phyloP scores from a whole-genome alignment of 2,329 filamentous ascomycete species.

The Neoarthrinium moseri region DNA sequence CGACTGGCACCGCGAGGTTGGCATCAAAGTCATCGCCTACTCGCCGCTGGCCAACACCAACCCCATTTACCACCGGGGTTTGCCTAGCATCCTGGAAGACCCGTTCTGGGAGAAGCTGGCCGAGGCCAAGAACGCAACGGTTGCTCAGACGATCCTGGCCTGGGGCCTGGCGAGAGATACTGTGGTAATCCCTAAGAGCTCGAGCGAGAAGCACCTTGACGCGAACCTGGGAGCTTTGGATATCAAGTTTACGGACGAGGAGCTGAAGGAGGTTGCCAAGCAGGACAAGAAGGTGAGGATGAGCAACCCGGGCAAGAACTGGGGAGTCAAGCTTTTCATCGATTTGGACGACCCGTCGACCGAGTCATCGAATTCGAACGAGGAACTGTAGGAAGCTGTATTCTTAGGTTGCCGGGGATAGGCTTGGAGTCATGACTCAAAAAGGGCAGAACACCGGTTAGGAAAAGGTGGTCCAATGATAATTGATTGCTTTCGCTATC shows the following conservation, averaged over 20 bases:
- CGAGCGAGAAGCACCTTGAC: slow-evolving; percentile 37
- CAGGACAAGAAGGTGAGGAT: slow-evolving; percentile 32
- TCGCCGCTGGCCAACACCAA: slow-evolving; percentile 53
- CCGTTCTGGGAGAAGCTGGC: slow-evolving; percentile 37
- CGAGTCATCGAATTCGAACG: no score
- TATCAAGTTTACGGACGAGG: slow-evolving; percentile 34
- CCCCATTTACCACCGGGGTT: slow-evolving; percentile 38
- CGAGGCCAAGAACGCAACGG: slow-evolving; percentile 35
- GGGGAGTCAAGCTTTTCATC: slow-evolving; percentile 37
- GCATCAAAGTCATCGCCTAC: slow-evolving; percentile 42
- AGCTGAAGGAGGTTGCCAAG: slow-evolving; percentile 31
- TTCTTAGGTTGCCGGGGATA: background rate
- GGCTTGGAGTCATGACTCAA: no score
- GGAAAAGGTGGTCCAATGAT: background rate
- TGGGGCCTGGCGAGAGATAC: slow-evolving; percentile 48
- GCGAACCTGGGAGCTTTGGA: slow-evolving; percentile 51
- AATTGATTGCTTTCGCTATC: background rate
- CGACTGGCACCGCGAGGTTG: slow-evolving; percentile 40
- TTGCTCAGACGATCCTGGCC: slow-evolving; percentile 42
- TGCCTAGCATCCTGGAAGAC: slow-evolving; percentile 37
- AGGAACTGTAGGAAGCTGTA: no score
- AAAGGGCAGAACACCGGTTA: no score
- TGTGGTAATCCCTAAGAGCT: slow-evolving; percentile 50
- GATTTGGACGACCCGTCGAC: slow-evolving; percentile 36
- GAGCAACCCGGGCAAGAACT: slow-evolving; percentile 34